These are phyloP conservation scores for Annona squamosa DNA, from an alignment of 164 flowering plant species.

Conservation along the genomic window DNA sequence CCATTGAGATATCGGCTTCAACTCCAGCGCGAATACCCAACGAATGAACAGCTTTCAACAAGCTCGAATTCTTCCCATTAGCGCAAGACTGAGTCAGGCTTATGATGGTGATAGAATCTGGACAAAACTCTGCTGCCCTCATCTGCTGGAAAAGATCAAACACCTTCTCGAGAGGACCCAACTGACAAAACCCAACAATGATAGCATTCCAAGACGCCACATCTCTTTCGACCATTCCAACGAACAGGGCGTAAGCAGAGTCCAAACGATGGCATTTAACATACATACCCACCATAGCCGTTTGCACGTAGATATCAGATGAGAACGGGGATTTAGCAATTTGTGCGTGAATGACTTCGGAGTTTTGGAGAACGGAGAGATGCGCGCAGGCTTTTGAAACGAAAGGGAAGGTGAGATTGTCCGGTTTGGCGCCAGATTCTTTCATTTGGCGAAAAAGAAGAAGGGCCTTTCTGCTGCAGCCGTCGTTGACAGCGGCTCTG, in stretches of 20 bases:
- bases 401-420: conserved; percentile 51
- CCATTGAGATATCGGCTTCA: conserved; percentile 34
- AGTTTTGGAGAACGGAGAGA: conserved; percentile 24
- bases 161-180: conserved; percentile 25
- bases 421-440: conserved; percentile 31
- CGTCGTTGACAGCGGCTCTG: conserved; percentile 29
- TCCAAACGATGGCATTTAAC: conserved; percentile 30
- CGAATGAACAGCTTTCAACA: conserved; percentile 33
- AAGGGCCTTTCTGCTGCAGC: conserved; percentile 29
- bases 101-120: conserved; percentile 43
- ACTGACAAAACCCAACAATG: conserved; percentile 39
- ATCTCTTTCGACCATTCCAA: conserved; percentile 45
- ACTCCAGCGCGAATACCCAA: conserved; percentile 36
- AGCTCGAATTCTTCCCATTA: conserved; percentile 14
- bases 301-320: conserved; percentile 40
- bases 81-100: conserved; percentile 31
- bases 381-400: conserved; percentile 54
- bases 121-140: conserved; percentile 31
- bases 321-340: conserved; percentile 38
- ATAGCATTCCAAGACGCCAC: conserved; percentile 57
- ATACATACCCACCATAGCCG: conserved; percentile 43
- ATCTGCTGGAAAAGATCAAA: conserved; percentile 26
- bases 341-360: conserved; percentile 46
- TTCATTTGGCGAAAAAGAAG: conserved; percentile 49
- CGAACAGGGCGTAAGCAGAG: conserved; percentile 33